Evolutionary conservation across 345 rosid species (phyloP).

Genomic region (Lagerstroemia speciosa): DNA sequence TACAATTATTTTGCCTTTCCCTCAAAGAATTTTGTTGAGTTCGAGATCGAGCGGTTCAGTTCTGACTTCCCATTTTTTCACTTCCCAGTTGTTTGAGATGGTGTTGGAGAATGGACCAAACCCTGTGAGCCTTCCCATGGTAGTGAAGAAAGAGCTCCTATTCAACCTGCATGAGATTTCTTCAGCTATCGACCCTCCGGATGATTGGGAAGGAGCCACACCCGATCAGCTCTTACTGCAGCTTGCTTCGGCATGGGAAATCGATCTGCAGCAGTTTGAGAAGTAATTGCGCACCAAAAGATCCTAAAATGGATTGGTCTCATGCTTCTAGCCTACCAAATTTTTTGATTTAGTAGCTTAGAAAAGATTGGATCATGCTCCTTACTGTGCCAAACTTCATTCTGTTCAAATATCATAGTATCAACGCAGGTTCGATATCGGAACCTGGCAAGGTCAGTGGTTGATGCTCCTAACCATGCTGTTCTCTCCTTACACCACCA

Average conservation of each 20-base stretch:
- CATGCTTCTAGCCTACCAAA: too few relatives aligned
- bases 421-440: too few relatives aligned
- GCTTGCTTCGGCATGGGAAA: conserved; percentile 86
- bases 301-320: too few relatives aligned
- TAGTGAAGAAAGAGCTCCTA: conserved; percentile 73
- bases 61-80: not conserved
- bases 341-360: too few relatives aligned
- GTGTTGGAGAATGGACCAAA: conserved; percentile 76
- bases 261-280: conserved; percentile 63
- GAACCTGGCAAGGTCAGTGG: too few relatives aligned
- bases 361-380: too few relatives aligned
- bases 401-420: too few relatives aligned
- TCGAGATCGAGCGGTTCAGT: not conserved
- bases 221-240: conserved; percentile 80
- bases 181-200: conserved; percentile 61
- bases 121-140: conserved; percentile 59
- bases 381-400: too few relatives aligned
- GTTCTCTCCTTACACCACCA: too few relatives aligned
- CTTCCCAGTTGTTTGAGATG: conserved; percentile 33
- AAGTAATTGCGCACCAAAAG: conserved; percentile 20
- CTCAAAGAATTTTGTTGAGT: not conserved
- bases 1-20: conserved; percentile 13
- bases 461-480: too few relatives aligned
- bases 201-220: conserved; percentile 87
- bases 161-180: conserved; percentile 71